Base-by-base conservation (phyloP, 352 stramenopile genomes). In the Globisporangium apiculatum region DNA sequence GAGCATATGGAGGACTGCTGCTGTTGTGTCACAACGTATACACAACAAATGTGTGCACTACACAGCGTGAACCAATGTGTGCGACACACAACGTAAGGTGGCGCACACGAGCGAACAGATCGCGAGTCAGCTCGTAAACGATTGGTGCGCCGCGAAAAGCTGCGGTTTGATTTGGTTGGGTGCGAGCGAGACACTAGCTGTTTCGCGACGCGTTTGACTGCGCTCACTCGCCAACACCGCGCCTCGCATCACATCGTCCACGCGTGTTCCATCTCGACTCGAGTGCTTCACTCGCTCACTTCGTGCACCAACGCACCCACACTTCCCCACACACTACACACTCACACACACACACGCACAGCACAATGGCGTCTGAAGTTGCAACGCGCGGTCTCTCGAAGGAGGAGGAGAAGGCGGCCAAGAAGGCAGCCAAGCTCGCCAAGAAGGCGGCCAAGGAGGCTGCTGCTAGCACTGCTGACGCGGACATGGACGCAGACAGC, bases 341-440 rank as follows among this genome's bases (percentile, higher is more conserved):
- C 56, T 57, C 55, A 54, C 18, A 10, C 51, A 41, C 37, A 14
- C 24, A 18, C 36, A 15, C 7, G 40, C 15, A 48, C 49, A 54
- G 12, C 40, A 18, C 48, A 12, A 62, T 62, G 57, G 57, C 57
- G 49, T 51, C 57, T 45, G 57, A 57, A 47, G 42, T 62, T 36
- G 65, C 55, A 57, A 71, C 71, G 35, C 60, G 62, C 52, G 73
- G 70, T 51, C 57, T 80, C 51, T 73, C 68, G 35, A 76, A 68
- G 40, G 80, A 89, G 58, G 79, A 83, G 58, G 75, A 84, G 58
- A 89, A 87, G 66, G 67, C 66, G 7, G 75, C 77, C 35, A 77
- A 75, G 62, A 87, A 83, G 66, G 62, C 67, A 1, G 75, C 72
- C 12, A 84, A 83, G 63, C 40, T 75, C 51, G 75, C 75, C 42